A percentile compares a stretch with the other conserved stretches of the same genome.
These are phyloP conservation scores for Nidularia pulvinata DNA, from an alignment of 768 basidiomycete genomes.

Conservation along the genomic window DNA sequence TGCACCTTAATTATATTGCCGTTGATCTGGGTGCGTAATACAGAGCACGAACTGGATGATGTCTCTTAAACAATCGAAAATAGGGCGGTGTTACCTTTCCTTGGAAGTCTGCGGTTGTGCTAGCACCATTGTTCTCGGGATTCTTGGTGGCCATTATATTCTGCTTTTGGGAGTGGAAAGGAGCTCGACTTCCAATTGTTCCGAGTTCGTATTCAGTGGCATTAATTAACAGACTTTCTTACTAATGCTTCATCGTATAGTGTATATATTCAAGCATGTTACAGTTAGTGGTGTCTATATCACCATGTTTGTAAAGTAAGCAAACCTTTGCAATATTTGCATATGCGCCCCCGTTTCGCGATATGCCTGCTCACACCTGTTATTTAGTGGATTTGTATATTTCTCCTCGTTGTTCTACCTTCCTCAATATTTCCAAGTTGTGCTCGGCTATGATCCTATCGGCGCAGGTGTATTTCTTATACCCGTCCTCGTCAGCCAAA, in stretches of 20 bases:
- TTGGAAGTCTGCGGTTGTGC: conserved; percentile 67
- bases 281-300: conserved; percentile 72
- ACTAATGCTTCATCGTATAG: too few species aligned
- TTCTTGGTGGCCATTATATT: conserved; percentile 54
- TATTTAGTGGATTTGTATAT: conserved; percentile 53
- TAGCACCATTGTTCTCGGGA: conserved; percentile 59
- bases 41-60: too few species aligned
- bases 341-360: not conserved
- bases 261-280: conserved; percentile 68
- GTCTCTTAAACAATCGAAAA: too few species aligned
- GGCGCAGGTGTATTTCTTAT: conserved; percentile 60
- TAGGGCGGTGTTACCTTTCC: conserved; percentile 75
- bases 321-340: too few species aligned
- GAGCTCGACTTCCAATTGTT: conserved; percentile 69
- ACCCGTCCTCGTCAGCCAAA: conserved; percentile 67
- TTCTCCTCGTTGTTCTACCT: conserved; percentile 70
- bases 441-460: conserved; percentile 64
- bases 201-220: conserved; percentile 50
- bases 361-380: too few species aligned
- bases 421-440: conserved; percentile 78
- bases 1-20: conserved; percentile 68
- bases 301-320: conserved; percentile 68
- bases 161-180: conserved; percentile 73
- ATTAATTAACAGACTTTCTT: too few species aligned
- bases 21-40: conserved; percentile 67